Percentiles rank a stretch among this genome's conserved stretches.
These are phyloP conservation scores for Zygosaccharomyces pseudobailii DNA, from an alignment of 1,139 yeast genomes.

Conservation along the genomic window DNA sequence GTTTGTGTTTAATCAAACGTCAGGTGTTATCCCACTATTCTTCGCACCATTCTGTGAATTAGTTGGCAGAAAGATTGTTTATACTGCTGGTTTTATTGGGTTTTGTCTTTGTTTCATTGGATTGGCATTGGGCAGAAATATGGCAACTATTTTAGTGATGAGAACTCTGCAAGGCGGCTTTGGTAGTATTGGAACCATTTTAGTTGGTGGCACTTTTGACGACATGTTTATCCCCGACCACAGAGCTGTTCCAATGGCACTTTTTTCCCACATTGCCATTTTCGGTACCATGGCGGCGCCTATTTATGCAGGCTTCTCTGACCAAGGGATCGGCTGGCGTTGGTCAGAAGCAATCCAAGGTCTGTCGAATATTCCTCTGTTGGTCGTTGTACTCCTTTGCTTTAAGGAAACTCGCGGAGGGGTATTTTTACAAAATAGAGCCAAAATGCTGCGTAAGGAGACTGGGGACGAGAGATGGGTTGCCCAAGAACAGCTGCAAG, in stretches of 20 bases:
- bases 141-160: constrained; percentile 1
- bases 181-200: constrained; percentile 2
- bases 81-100: neutral
- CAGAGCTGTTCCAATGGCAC: constrained; percentile 1
- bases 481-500: neutral
- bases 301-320: neutral
- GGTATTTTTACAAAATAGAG: constrained; percentile 1
- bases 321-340: constrained; percentile 1
- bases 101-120: constrained; percentile 3
- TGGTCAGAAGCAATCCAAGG: constrained; percentile 3
- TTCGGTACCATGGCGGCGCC: constrained; percentile 3
- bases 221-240: constrained; percentile 3
- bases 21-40: constrained; percentile 1
- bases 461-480: constrained; percentile 3
- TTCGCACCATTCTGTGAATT: constrained; percentile 2
- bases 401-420: constrained; percentile 2
- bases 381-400: neutral
- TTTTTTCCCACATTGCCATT: constrained; percentile 1
- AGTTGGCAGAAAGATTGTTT: constrained; percentile 1
- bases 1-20: constrained; percentile 1
- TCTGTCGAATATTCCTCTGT: neutral
- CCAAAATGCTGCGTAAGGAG: neutral
- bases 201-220: constrained; percentile 3
- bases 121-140: constrained; percentile 1
- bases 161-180: neutral